Evolutionary conservation across 768 basidiomycete genomes (phyloP).

Genomic region (Phallus indusiatus): DNA sequence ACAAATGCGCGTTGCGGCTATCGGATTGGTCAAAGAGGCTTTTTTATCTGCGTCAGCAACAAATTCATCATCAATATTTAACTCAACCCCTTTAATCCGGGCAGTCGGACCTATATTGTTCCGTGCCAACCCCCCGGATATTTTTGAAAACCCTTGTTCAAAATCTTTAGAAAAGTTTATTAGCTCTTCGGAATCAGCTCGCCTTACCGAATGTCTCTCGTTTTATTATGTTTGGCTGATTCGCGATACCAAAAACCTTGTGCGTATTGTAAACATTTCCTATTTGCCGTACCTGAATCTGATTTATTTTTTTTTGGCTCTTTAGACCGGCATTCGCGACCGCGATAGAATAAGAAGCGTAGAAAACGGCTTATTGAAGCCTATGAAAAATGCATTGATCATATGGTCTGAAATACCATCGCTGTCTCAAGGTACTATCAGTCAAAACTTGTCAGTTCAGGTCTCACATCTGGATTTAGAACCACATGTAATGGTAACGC

Average conservation of each 20-base stretch:
- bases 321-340: conserved; percentile 4
- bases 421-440: neutral
- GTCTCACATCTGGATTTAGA: neutral
- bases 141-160: conserved; percentile 26
- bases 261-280: conserved; percentile 21
- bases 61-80: conserved; percentile 34
- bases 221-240: conserved; percentile 58
- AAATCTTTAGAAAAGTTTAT: conserved; percentile 35
- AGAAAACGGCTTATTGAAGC: neutral
- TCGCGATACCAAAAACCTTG: conserved; percentile 50
- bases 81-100: conserved; percentile 44
- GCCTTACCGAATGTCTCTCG: conserved; percentile 56
- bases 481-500: neutral
- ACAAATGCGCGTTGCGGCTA: conserved; percentile 59
- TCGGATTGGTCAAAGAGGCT: conserved; percentile 62
- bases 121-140: conserved; percentile 42
- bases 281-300: neutral
- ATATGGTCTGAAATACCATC: neutral
- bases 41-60: conserved; percentile 41
- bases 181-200: conserved; percentile 45
- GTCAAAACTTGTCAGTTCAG: neutral
- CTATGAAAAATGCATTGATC: neutral
- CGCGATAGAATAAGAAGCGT: neutral
- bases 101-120: conserved; percentile 54
- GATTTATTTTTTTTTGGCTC: neutral